A percentile compares a stretch with the other conserved stretches of the same genome.
Evolutionary conservation across 768 basidiomycete species (phyloP).

Genomic region (Boletus sp.): DNA sequence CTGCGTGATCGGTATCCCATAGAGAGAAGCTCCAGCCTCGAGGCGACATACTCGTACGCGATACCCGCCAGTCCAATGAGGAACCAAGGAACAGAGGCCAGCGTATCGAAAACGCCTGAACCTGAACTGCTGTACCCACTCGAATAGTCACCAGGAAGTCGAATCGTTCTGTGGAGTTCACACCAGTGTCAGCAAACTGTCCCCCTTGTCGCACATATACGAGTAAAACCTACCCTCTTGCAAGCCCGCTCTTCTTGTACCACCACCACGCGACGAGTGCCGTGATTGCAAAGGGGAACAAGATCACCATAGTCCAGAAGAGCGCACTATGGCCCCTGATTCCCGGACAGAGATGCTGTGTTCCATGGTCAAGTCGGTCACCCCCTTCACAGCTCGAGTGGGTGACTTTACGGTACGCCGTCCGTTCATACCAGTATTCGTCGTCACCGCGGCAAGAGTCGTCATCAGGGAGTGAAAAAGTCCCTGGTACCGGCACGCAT

Average conservation of each 20-base stretch:
- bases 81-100: conserved; percentile 91
- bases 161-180: conserved; percentile 57
- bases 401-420: conserved; percentile 86
- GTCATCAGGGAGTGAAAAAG: conserved; percentile 59
- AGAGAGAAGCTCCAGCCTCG: conserved; percentile 40
- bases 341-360: conserved; percentile 77
- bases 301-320: conserved; percentile 82
- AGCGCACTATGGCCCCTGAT: conserved; percentile 65
- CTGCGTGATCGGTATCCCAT: conserved; percentile 47
- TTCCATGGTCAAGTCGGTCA: conserved; percentile 71
- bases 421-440: conserved; percentile 92
- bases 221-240: conserved; percentile 61
- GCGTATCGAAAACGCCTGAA: conserved; percentile 58
- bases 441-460: conserved; percentile 59
- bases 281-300: conserved; percentile 77
- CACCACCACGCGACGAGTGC: conserved; percentile 80
- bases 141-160: conserved; percentile 57
- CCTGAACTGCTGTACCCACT: conserved; percentile 30
- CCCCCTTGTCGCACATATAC: background rate
- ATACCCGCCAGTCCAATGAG: conserved; percentile 75
- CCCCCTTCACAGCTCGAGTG: conserved; percentile 88
- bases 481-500: conserved; percentile 78
- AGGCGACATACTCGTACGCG: conserved; percentile 64
- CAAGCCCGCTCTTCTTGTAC: conserved; percentile 68
- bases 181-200: conserved; percentile 3